phyloP scores from a whole-genome alignment of 176 grass and related monocot genomes.

The Juncus inflexus region DNA sequence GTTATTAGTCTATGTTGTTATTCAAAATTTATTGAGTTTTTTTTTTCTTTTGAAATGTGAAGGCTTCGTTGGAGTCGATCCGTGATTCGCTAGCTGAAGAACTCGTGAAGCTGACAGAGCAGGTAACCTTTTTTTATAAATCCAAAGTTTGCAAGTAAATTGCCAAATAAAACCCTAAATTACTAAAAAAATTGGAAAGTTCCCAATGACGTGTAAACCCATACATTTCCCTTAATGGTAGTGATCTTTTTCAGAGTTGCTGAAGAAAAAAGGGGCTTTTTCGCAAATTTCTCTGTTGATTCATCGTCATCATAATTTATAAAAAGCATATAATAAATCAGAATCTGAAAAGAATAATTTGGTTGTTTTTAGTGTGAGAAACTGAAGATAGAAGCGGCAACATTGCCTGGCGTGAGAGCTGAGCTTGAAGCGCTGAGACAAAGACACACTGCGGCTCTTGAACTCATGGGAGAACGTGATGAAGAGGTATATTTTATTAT shows the following conservation, averaged over 20 bases:
- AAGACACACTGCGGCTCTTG: conserved; percentile 84
- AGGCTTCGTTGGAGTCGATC: conserved; percentile 94
- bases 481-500: conserved; percentile 63
- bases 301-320: too few species aligned
- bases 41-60: conserved; percentile 24
- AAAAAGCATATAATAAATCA: too few species aligned
- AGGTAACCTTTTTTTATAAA: conserved; percentile 39
- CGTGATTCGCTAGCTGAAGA: conserved; percentile 96
- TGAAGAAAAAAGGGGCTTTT: too few species aligned
- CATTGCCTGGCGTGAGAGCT: conserved; percentile 80
- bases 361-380: conserved; percentile 79
- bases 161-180: background rate
- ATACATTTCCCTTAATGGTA: too few species aligned
- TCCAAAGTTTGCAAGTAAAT: conserved; percentile 22
- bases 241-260: too few species aligned
- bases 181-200: background rate
- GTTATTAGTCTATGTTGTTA: too few species aligned
- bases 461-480: conserved; percentile 99
- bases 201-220: too few species aligned
- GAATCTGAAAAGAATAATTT: background rate
- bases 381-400: conserved; percentile 56
- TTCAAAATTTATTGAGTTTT: background rate
- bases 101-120: conserved; percentile 95
- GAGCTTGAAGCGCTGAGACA: conserved; percentile 90
- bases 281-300: too few species aligned